Conservation (phyloP, 768 basidiomycete genomes). For the Coprinopsis cinerea region DNA sequence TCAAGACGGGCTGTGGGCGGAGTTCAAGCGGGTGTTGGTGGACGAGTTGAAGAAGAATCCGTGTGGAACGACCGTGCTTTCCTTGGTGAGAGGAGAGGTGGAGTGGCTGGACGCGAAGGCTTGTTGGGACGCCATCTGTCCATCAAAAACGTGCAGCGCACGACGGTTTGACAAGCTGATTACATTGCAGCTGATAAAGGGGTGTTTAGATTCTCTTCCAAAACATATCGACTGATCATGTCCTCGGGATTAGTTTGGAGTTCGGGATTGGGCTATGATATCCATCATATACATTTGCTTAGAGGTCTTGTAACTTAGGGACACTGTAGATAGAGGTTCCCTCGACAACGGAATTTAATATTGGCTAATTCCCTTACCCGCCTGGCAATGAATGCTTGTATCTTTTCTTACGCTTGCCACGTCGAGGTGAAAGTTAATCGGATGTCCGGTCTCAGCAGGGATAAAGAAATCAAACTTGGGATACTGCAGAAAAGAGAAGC, state of each 20-base stretch:
- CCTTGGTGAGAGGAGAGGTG: background rate
- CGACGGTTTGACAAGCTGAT: constrained; percentile 3
- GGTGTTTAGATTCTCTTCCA: constrained; percentile 5
- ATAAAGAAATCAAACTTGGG: constrained; percentile 11
- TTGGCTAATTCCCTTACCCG: background rate
- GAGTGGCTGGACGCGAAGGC: constrained; percentile 6
- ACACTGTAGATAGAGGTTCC: too few species aligned
- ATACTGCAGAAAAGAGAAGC: constrained; percentile 11
- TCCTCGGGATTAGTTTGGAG: background rate
- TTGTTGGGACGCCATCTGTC: constrained; percentile 4
- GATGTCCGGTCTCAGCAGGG: constrained; percentile 17
- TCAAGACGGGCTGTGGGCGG: constrained; percentile 1
- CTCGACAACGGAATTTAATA: background rate
- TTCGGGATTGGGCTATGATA: background rate
- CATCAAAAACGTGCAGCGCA: constrained; percentile 1
- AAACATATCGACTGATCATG: background rate
- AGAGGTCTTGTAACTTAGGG: too few species aligned
- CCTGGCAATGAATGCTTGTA: constrained; percentile 14
- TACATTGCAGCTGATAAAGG: constrained; percentile 6
- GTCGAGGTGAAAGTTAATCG: constrained; percentile 15
- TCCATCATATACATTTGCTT: background rate
- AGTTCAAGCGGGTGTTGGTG: constrained; percentile 4
- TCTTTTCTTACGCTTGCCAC: constrained; percentile 10
- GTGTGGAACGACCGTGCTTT: background rate
- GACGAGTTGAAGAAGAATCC: constrained; percentile 1